Evolutionary conservation across 2,329 filamentous ascomycete genomes (phyloP).

Genomic region (Alternaria brassicicola): DNA sequence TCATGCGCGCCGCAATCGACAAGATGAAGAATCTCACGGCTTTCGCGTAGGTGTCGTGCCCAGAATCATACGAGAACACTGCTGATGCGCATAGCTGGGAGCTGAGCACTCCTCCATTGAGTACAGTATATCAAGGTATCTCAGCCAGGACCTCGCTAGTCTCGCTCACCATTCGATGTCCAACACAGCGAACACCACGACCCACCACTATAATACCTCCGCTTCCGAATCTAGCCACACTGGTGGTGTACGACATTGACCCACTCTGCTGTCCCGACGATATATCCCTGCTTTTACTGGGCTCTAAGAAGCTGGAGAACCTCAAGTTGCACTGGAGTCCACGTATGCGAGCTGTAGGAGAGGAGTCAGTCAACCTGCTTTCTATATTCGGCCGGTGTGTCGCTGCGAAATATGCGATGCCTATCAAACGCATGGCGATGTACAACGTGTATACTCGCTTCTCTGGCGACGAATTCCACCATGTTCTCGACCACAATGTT

Average conservation of each 20-base stretch:
- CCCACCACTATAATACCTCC: constrained; percentile 63
- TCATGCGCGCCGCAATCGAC: constrained; percentile 64
- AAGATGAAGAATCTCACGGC: constrained; percentile 61
- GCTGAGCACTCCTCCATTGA: constrained; percentile 64
- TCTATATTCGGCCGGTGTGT: constrained; percentile 63
- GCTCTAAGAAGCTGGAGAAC: constrained; percentile 61
- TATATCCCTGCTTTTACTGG: constrained; percentile 60
- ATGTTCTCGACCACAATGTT: constrained; percentile 50
- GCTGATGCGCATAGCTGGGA: constrained; percentile 59
- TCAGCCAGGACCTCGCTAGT: constrained; percentile 55
- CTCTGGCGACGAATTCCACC: constrained; percentile 52
- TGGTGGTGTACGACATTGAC: constrained; percentile 66
- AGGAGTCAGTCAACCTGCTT: constrained; percentile 61
- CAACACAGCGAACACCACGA: constrained; percentile 61
- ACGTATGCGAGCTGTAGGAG: constrained; percentile 64
- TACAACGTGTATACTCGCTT: constrained; percentile 65
- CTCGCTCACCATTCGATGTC: constrained; percentile 62
- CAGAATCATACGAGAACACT: not conserved
- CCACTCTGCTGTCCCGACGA: constrained; percentile 70
- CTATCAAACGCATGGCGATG: constrained; percentile 58
- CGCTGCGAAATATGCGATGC: constrained; percentile 54
- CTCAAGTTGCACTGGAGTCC: constrained; percentile 66
- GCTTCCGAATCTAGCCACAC: constrained; percentile 59
- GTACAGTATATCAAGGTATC: constrained; percentile 65
- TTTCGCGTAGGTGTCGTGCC: constrained; percentile 54